Conservation (phyloP, 352 stramenopile genomes). For the Blastocystis sp. region DNA sequence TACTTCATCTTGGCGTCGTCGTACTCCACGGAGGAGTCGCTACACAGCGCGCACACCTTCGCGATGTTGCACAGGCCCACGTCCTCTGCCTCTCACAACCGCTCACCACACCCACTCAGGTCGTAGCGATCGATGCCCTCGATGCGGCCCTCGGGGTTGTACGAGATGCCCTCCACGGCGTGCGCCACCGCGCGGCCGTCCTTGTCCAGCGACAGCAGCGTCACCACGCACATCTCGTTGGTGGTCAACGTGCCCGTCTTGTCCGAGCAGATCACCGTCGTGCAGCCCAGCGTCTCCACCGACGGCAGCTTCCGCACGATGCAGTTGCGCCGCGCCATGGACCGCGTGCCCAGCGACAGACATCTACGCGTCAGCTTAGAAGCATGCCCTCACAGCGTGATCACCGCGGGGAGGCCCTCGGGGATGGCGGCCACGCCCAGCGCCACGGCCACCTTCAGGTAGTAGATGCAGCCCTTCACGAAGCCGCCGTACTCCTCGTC, state of each 20-base stretch:
- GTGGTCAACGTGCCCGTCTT: slow-evolving; percentile 92
- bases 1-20: slow-evolving; percentile 38
- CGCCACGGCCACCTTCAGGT: slow-evolving; percentile 97
- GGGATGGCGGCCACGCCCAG: slow-evolving; percentile 96
- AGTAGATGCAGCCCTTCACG: slow-evolving; percentile 93
- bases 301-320: slow-evolving; percentile 95
- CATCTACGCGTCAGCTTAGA: slow-evolving; percentile 75
- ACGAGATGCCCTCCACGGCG: slow-evolving; percentile 87
- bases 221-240: slow-evolving; percentile 90
- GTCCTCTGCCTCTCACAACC: slow-evolving; percentile 71
- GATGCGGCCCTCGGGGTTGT: slow-evolving; percentile 82
- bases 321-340: slow-evolving; percentile 93
- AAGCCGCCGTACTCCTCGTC: slow-evolving; percentile 79
- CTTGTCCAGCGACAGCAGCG: slow-evolving; percentile 57
- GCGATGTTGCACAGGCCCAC: slow-evolving; percentile 12
- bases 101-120: not conserved
- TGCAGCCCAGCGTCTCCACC: slow-evolving; percentile 94
- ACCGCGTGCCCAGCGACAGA: slow-evolving; percentile 86
- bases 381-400: slow-evolving; percentile 81
- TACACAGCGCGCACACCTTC: slow-evolving; percentile 83
- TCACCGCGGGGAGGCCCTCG: slow-evolving; percentile 93
- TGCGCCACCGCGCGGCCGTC: not conserved
- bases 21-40: slow-evolving; percentile 84
- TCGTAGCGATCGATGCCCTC: slow-evolving; percentile 62
- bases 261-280: slow-evolving; percentile 72